Percentiles rank a stretch among this genome's conserved stretches.
phyloP scores from a whole-genome alignment of 495 filamentous ascomycete species.

The Xylaria curta region DNA sequence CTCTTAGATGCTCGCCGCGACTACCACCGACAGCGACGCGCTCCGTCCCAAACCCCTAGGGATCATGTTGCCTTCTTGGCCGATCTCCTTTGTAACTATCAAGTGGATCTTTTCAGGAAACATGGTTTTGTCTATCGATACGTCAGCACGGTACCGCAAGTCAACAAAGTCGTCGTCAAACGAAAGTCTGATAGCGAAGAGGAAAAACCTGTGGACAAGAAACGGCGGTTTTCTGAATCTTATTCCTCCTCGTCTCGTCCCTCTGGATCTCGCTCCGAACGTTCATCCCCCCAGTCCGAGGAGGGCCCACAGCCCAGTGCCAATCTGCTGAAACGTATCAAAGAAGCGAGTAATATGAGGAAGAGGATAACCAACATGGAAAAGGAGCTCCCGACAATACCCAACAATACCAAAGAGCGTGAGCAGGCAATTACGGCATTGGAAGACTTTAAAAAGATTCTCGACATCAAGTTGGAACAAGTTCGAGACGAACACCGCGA shows the following conservation, averaged over 20 bases:
- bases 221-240: background rate
- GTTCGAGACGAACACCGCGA: background rate
- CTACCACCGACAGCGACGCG: background rate
- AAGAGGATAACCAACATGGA: background rate
- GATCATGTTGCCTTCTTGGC: background rate
- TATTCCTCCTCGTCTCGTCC: background rate
- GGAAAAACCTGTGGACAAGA: background rate
- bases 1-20: background rate
- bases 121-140: background rate
- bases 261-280: background rate
- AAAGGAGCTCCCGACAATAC: background rate
- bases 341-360: background rate
- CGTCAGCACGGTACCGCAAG: background rate
- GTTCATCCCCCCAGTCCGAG: background rate
- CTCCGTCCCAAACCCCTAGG: background rate
- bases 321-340: background rate
- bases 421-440: background rate
- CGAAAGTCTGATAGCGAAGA: background rate
- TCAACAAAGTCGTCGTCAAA: background rate
- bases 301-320: background rate
- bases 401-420: background rate
- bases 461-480: background rate
- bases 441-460: background rate
- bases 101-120: background rate
- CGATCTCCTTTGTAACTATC: background rate